These are phyloP conservation scores for Massarina eburnea DNA, from an alignment of 2,329 filamentous ascomycete species.

Conservation along the genomic window DNA sequence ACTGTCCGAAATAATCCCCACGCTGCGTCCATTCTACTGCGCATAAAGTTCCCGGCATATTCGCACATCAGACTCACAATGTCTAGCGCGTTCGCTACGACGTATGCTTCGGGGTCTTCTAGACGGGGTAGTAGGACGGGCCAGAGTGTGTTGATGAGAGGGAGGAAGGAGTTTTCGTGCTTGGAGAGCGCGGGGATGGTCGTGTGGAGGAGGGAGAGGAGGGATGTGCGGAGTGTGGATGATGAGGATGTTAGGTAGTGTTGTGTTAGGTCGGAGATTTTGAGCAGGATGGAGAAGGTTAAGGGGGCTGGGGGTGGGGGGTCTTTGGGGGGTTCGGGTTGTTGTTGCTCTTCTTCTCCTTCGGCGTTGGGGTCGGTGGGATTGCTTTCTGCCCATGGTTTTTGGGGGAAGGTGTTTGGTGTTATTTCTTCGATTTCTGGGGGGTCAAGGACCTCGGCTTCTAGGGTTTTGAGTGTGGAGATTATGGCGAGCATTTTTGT, in stretches of 20 bases:
- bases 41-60: conserved; percentile 78
- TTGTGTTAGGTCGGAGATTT: conserved; percentile 81
- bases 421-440: conserved; percentile 24
- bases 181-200: conserved; percentile 70
- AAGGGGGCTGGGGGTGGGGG: conserved; percentile 69
- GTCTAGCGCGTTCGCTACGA: conserved; percentile 70
- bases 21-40: conserved; percentile 70
- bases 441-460: conserved; percentile 27
- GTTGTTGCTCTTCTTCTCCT: conserved; percentile 35
- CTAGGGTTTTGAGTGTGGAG: conserved; percentile 38
- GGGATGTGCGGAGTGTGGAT: conserved; percentile 72
- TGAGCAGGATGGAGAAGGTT: conserved; percentile 77
- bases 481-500: conserved; percentile 22
- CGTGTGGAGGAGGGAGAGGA: conserved; percentile 75
- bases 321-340: conserved; percentile 43
- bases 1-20: conserved; percentile 59
- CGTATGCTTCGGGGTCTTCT: conserved; percentile 66
- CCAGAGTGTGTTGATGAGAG: conserved; percentile 89
- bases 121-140: conserved; percentile 73
- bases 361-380: conserved; percentile 1
- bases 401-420: conserved; percentile 26
- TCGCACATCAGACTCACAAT: conserved; percentile 69
- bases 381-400: conserved; percentile 34
- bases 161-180: conserved; percentile 82
- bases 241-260: conserved; percentile 88